A percentile compares a stretch with the other conserved stretches of the same genome.
These are phyloP conservation scores for Lodderomyces metapsilosis DNA, from an alignment of 1,139 yeast genomes.

Conservation along the genomic window DNA sequence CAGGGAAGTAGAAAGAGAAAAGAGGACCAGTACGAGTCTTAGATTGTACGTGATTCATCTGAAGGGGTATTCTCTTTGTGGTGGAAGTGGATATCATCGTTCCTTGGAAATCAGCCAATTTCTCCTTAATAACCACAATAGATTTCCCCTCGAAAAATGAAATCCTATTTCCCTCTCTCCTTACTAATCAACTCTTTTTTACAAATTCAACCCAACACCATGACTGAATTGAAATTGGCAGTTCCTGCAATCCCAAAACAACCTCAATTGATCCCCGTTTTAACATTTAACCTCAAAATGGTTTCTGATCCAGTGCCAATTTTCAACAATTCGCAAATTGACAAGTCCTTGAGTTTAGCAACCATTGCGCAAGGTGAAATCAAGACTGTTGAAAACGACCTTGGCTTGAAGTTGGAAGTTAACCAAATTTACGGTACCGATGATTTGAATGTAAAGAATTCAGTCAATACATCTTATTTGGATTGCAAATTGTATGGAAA, in stretches of 20 bases:
- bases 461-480: conserved; percentile 32
- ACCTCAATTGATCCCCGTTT: conserved; percentile 31
- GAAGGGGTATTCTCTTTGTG: too few species aligned
- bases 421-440: conserved; percentile 40
- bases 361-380: conserved; percentile 27
- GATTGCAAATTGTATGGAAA: conserved; percentile 51
- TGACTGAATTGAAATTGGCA: conserved; percentile 11
- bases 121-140: too few species aligned
- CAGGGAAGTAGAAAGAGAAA: too few species aligned
- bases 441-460: conserved; percentile 36
- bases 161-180: neutral
- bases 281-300: conserved; percentile 26
- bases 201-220: neutral
- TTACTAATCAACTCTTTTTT: neutral
- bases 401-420: conserved; percentile 30
- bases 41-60: too few species aligned
- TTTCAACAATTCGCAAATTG: conserved; percentile 16
- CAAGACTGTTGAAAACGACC: conserved; percentile 27
- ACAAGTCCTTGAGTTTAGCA: conserved; percentile 22
- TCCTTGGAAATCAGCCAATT: too few species aligned
- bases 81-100: too few species aligned
- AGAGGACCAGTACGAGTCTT: too few species aligned
- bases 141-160: too few species aligned
- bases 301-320: conserved; percentile 17
- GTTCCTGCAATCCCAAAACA: conserved; percentile 16